Evolutionary conservation across 805 yeast genomes (phyloP), one percentile per base, ranked within the genome.

Genomic region (Ogataea siamensis): DNA sequence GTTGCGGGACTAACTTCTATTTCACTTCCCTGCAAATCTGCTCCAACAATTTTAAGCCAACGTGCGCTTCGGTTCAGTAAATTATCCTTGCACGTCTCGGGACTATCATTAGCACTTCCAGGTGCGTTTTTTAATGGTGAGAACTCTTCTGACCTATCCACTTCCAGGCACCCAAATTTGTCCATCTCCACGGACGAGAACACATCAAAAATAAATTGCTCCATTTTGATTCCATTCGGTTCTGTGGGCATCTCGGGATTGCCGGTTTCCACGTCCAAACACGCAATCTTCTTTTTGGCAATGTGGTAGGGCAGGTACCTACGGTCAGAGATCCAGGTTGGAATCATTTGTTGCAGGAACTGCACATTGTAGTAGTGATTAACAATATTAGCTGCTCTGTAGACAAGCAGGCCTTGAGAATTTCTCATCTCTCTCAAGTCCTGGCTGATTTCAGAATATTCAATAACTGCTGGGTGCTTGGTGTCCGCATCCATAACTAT

Each of bases 181-280:
- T 60, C 57, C 45, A 89, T 57, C 9, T 76, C 73, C 23, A 93
- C 82, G 20, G 80, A 74, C 34, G 89, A 89, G 65, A 93, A 93
- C 16, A 93, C 95, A 58, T 93, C 99, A 66, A 93, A 93, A 40
- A 93, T 95, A 54, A 93, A 93, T 61, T 91, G 98, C 62, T 93
- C 99, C 56, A 93, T 71, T 61, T 93, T 93, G 57, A 91, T 80
- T 28, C 98, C 99, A 60, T 93, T 93, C 32, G 91, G 86, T 40
- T 68, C 74, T 1, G 68, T 50, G n/a, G 98, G 96, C 51, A 74
- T 77, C 19, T 67, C 53, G 26, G 65, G 57, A 34, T 67, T 58
- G 20, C 77, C 78, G 0, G 76, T 64, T 1, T 51, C 56, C 15
- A 63, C 48, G 51, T 80, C 78, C 34, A 76, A 72, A 37, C 62